These are phyloP conservation scores for Verticillium nonalfalfae DNA, from an alignment of 2,329 filamentous ascomycete genomes.

Conservation along the genomic window DNA sequence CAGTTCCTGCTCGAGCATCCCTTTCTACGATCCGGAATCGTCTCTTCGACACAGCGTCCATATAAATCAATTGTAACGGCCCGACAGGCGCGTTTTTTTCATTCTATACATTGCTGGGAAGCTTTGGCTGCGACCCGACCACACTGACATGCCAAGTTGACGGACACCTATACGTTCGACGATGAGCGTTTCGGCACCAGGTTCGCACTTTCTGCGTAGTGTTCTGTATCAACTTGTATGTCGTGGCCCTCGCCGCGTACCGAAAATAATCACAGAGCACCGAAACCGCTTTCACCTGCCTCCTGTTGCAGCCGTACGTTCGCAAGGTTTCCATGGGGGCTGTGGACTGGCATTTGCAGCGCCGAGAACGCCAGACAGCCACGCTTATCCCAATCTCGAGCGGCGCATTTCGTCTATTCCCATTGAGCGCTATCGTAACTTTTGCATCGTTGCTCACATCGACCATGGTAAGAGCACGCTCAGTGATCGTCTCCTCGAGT, in stretches of 20 bases:
- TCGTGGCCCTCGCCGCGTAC: background rate
- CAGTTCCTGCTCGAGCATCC: too few relatives aligned
- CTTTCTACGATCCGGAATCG: too few relatives aligned
- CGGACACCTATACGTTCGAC: background rate
- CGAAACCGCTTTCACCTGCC: background rate
- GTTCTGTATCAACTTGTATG: background rate
- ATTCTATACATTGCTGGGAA: too few relatives aligned
- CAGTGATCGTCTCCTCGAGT: conserved; percentile 83
- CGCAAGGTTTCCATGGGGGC: background rate
- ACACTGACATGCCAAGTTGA: background rate
- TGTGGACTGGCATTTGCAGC: background rate
- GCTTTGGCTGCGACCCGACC: background rate
- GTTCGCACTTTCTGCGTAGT: background rate
- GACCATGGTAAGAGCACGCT: conserved; percentile 98
- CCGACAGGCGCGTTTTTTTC: too few relatives aligned
- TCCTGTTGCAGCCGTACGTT: background rate
- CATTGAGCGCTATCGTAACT: conserved; percentile 80
- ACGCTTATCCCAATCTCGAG: conserved; percentile 34
- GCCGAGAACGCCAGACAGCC: background rate
- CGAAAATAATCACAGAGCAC: background rate
- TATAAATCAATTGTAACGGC: too few relatives aligned
- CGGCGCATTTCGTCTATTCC: conserved; percentile 66
- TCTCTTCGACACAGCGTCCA: too few relatives aligned
- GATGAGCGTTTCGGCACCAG: background rate
- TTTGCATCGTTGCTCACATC: conserved; percentile 97